phyloP scores from a whole-genome alignment of 208 protist species.

The Trypanosoma avium region DNA sequence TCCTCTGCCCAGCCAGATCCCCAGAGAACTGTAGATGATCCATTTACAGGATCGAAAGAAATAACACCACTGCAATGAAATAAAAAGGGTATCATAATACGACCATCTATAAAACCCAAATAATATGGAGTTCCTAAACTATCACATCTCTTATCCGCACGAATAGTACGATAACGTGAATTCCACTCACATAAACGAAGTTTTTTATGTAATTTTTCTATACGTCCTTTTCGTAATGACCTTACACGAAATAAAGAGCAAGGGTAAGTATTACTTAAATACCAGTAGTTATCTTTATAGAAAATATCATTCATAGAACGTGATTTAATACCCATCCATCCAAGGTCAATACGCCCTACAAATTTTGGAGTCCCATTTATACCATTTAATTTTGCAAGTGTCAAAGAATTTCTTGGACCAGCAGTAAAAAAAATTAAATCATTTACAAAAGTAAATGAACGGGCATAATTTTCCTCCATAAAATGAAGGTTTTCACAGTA shows the following conservation, averaged over 20 bases:
- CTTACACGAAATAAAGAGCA: constrained; percentile 5
- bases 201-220: constrained; percentile 5
- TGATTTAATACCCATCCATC: constrained; percentile 12
- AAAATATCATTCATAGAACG: constrained; percentile 14
- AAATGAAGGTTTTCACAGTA: constrained; percentile 9
- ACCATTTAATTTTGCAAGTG: constrained; percentile 4
- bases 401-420: constrained; percentile 5
- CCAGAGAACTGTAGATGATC: background rate
- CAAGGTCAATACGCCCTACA: background rate
- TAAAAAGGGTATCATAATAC: constrained; percentile 22
- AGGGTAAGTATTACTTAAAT: constrained; percentile 10
- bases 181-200: background rate
- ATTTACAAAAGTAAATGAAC: constrained; percentile 9
- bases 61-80: constrained; percentile 20
- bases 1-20: constrained; percentile 8
- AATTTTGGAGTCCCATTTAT: background rate
- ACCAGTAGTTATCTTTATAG: constrained; percentile 9
- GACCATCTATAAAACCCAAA: constrained; percentile 8
- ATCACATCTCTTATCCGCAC: background rate
- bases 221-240: background rate
- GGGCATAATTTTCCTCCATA: constrained; percentile 13
- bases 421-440: background rate
- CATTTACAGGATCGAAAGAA: background rate
- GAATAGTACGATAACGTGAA: background rate
- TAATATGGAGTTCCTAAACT: constrained; percentile 18